Evolutionary conservation across 257 asterid species (phyloP), one percentile per base, ranked within the genome.

Genomic region (Pogostemon cablin): DNA sequence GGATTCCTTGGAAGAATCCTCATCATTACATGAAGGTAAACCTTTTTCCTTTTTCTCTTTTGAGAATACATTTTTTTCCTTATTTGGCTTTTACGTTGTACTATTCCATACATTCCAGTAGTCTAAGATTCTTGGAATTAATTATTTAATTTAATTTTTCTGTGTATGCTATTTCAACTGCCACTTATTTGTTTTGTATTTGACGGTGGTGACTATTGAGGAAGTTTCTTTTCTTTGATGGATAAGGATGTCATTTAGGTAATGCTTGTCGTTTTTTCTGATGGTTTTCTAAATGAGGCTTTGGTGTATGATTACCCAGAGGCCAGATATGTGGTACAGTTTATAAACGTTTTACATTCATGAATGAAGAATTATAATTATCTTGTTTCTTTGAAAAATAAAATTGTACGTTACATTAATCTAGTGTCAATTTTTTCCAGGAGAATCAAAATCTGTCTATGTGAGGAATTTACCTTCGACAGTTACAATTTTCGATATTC

Each of bases 361-460:
- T 69, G 65, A 50, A 57, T 48, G 37, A 4, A 48, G 43, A 6
- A 15, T 48, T 66, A 9, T 10, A 41, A 12, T 8, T 44, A 34
- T 53, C 63, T 34, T 7, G 17, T 2, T 10, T 59, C 38, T 59
- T 37, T 11, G 3, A n/a, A 34, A 6, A 4, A 11, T 5, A 55
- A 57, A 43, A 9, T 61, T 49, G 38, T 47, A 57, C 3, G 48
- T 64, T 46, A 37, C 32, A 57, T 74, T 52, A 43, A 17, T 76
- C 73, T 71, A 68, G 74, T 54, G 63, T 46, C 46, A 48, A 65
- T 68, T 56, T 69, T 80, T 58, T 11, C 58, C 87, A 86, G 97
- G 92, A 52, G 95, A 85, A 71, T 74, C 95, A 69, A 85, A 79
- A 79, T 87, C 96, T 59, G 91, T 93, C 48, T 93, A 91, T 67